These are phyloP conservation scores for Colletotrichum lupini DNA, from an alignment of 2,329 filamentous ascomycete genomes.

Conservation along the genomic window DNA sequence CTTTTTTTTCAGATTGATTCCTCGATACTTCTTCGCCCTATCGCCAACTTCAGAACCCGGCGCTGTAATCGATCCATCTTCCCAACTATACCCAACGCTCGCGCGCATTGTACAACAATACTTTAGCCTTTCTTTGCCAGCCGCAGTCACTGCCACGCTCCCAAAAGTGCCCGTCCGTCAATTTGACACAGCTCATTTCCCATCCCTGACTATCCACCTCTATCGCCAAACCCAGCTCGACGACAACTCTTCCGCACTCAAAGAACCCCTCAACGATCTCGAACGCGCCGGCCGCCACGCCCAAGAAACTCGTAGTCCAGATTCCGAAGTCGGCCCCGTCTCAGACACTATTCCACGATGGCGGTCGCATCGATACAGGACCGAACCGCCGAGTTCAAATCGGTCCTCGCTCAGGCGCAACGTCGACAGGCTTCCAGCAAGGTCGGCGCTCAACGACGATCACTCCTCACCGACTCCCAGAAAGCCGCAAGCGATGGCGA, in stretches of 20 bases:
- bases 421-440: slow-evolving; percentile 82
- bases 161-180: background rate
- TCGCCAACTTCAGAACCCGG: background rate
- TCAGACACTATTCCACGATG: slow-evolving; percentile 53
- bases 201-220: slow-evolving; percentile 2
- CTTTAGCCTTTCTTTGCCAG: background rate
- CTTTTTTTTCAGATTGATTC: background rate
- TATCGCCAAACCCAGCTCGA: background rate
- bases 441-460: slow-evolving; percentile 81
- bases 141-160: background rate
- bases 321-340: background rate
- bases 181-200: slow-evolving; percentile 10
- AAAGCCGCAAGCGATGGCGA: slow-evolving; percentile 70
- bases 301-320: background rate
- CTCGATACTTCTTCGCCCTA: background rate
- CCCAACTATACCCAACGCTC: background rate
- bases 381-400: slow-evolving; percentile 93
- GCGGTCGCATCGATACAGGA: slow-evolving; percentile 88
- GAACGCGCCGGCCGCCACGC: slow-evolving; percentile 18
- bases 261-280: background rate
- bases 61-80: background rate
- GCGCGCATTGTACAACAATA: slow-evolving; percentile 12
- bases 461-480: slow-evolving; percentile 80
- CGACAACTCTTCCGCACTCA: background rate
- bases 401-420: slow-evolving; percentile 88